phyloP scores from a whole-genome alignment of 1,284 basidiomycete species.

The Rhodotorula sp. region DNA sequence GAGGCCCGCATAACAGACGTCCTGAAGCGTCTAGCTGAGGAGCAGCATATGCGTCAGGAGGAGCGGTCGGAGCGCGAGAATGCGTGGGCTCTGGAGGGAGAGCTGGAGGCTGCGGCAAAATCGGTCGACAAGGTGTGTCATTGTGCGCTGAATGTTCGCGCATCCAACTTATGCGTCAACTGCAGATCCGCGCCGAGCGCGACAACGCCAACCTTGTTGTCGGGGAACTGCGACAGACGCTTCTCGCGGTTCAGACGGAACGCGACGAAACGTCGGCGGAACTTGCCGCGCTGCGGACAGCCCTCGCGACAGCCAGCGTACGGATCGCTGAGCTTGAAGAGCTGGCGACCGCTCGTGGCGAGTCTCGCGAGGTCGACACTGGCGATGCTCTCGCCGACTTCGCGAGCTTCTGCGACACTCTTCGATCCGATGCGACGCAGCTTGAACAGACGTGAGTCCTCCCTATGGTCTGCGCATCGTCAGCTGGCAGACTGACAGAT shows the following conservation, averaged over 20 bases:
- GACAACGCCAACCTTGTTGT: constrained; percentile 1
- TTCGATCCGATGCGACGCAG: constrained; percentile 9
- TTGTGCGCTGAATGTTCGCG: too few relatives aligned
- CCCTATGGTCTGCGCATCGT: not conserved
- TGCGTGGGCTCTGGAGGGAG: constrained; percentile 16
- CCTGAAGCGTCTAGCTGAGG: not conserved
- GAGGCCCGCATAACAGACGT: not conserved
- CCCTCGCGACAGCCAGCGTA: not conserved
- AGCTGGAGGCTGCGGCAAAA: constrained; percentile 2
- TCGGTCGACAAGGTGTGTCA: constrained; percentile 4
- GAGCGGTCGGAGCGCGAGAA: constrained; percentile 3
- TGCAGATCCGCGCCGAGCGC: constrained; percentile 12
- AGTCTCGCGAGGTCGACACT: not conserved
- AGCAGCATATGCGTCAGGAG: constrained; percentile 2
- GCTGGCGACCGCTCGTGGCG: not conserved
- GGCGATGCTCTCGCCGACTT: constrained; percentile 11
- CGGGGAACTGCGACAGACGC: constrained; percentile 1
- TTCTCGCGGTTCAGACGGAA: constrained; percentile 13
- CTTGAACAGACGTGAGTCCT: constrained; percentile 17
- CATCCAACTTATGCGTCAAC: not conserved
- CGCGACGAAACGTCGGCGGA: constrained; percentile 4
- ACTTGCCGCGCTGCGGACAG: not conserved
- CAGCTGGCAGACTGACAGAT: not conserved
- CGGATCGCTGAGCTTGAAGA: constrained; percentile 13
- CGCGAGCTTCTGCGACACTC: constrained; percentile 13